Evolutionary conservation across 2,329 filamentous ascomycete genomes (phyloP), one percentile per base, ranked within the genome.

Genomic region (Pyricularia grisea): DNA sequence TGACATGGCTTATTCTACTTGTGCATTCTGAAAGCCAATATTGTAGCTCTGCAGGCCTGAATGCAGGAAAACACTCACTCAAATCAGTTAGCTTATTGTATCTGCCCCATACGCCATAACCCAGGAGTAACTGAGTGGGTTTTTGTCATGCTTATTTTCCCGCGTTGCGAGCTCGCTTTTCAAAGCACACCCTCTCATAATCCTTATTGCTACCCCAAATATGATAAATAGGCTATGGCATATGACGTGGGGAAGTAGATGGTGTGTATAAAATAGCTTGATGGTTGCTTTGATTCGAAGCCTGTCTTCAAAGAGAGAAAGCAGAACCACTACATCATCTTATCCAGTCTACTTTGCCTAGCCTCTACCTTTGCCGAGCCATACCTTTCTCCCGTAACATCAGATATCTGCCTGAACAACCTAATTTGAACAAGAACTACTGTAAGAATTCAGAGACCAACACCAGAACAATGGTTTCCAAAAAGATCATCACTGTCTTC

Each of bases 401-500:
- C 6, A 55, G 1, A 20, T 55, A 55, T 2, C 42, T n/a, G 20
- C 20, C 7, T 55, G 20, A 27, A 4, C 23, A 3, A 11, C 28
- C 4, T 10, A 61, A 4, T 6, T 6, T 27, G 25, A 42, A 12
- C 58, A 28, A 1, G 4, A 14, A 61, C 25, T 61, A 12, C 5
- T 25, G 23, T 2, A 14, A 4, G n/a, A 28, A 17, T 23, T 14
- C 58, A 36, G 55, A 5, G 4, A 20, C 17, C 28, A 23, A 67
- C 25, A n/a, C 9, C 17, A 23, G 17, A 11, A 42, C 42, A 11
- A 70, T 68, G 64, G 28, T 64, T 12, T 55, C n/a, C 23, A 68
- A 66, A 67, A 72, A 72, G 66, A 65, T 70, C 50, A 70, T 75
- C 58, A 72, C 71, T 28, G 70, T 76, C 9, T 72, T 76, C 31